These are phyloP conservation scores for Glycyrrhiza uralensis DNA, from an alignment of 306 rosid species.

Conservation along the genomic window DNA sequence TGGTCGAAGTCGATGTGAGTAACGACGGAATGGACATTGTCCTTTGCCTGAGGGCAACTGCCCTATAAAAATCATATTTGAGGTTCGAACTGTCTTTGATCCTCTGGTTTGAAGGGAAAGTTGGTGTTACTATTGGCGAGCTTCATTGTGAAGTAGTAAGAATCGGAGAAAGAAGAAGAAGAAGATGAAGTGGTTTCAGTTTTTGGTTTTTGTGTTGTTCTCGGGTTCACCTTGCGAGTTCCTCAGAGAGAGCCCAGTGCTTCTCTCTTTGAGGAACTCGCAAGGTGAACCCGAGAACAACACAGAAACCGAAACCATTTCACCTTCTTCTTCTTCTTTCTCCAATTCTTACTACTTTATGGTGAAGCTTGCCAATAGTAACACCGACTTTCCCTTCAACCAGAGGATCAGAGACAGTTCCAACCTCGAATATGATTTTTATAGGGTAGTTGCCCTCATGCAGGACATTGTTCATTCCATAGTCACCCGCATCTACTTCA, in stretches of 20 bases:
- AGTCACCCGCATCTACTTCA: conserved; percentile 48
- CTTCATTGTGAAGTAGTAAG: neutral
- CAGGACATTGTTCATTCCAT: conserved; percentile 49
- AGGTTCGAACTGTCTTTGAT: conserved; percentile 33
- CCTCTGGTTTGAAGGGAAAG: conserved; percentile 4
- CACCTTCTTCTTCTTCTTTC: conserved; percentile 11
- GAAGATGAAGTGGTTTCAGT: neutral
- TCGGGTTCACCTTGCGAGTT: conserved; percentile 36
- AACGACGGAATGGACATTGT: conserved; percentile 42
- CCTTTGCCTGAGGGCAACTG: conserved; percentile 69
- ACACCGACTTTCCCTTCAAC: conserved; percentile 4
- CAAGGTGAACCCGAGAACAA: conserved; percentile 30
- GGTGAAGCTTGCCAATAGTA: conserved; percentile 13
- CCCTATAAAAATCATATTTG: conserved; percentile 55
- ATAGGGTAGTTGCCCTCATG: conserved; percentile 58
- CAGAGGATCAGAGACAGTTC: conserved; percentile 20
- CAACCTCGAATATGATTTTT: conserved; percentile 58
- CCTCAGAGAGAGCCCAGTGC: conserved; percentile 41
- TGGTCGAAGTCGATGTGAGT: conserved; percentile 49
- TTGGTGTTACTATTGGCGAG: conserved; percentile 24
- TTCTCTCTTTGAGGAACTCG: conserved; percentile 41
- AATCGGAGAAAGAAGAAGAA: conserved; percentile 3
- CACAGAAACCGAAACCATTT: neutral
- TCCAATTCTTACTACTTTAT: conserved; percentile 1
- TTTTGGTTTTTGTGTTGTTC: neutral